phyloP scores from a whole-genome alignment of 805 yeast genomes.

The Metschnikowia shivogae region DNA sequence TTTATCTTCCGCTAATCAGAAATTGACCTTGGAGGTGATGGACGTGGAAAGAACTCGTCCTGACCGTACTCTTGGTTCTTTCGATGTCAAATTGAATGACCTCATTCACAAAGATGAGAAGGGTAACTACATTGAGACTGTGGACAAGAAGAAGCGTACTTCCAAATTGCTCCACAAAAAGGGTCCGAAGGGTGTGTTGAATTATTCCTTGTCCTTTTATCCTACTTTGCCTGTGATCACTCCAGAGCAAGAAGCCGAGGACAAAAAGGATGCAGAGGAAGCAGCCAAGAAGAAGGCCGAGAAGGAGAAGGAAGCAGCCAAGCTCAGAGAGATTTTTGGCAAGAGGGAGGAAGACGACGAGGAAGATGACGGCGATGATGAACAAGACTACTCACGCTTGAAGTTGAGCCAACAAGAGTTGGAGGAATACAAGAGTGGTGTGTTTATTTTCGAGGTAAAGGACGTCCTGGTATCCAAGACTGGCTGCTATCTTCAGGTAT shows the following conservation, averaged over 20 bases:
- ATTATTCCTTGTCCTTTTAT: constrained; percentile 74
- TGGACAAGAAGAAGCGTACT: constrained; percentile 52
- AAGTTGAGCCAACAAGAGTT: constrained; percentile 58
- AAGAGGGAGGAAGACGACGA: constrained; percentile 29
- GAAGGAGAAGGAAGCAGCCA: constrained; percentile 28
- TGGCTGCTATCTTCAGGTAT: constrained; percentile 67
- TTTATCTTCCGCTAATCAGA: constrained; percentile 77
- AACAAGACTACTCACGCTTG: constrained; percentile 25
- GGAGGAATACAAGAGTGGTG: constrained; percentile 63
- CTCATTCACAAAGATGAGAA: constrained; percentile 66
- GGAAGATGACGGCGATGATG: constrained; percentile 31
- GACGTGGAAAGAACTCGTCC: constrained; percentile 76
- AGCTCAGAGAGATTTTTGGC: constrained; percentile 2
- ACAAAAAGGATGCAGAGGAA: constrained; percentile 16
- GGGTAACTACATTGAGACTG: constrained; percentile 54
- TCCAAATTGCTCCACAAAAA: constrained; percentile 67
- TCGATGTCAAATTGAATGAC: constrained; percentile 63
- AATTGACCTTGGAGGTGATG: constrained; percentile 83
- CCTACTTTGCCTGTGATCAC: constrained; percentile 79
- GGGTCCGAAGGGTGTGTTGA: constrained; percentile 79
- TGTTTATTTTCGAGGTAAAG: constrained; percentile 61
- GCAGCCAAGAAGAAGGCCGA: constrained; percentile 24
- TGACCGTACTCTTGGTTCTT: constrained; percentile 85
- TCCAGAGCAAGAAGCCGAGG: constrained; percentile 63
- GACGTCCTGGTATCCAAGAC: constrained; percentile 53